These are phyloP conservation scores for Fusarium foetens DNA, from an alignment of 2,329 filamentous ascomycete genomes.

Conservation along the genomic window DNA sequence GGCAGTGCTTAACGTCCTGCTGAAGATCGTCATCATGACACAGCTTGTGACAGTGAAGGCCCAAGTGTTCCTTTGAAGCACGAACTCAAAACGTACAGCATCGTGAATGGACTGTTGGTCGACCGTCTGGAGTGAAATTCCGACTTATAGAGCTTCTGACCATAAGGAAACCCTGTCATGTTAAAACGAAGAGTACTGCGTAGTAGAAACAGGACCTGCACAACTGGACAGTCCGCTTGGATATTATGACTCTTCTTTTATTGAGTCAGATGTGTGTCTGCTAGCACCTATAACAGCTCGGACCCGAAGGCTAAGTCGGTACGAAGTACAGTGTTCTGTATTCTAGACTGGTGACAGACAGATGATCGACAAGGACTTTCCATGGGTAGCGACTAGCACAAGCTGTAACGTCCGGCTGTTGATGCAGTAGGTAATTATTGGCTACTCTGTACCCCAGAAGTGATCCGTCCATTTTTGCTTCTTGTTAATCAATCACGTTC, in stretches of 20 bases:
- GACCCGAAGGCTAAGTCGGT: background rate
- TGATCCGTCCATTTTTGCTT: constrained; percentile 3
- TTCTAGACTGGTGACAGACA: constrained; percentile 9
- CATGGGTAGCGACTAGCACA: constrained; percentile 23
- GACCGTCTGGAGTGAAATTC: background rate
- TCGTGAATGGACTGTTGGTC: background rate
- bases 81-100: background rate
- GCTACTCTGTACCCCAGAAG: constrained; percentile 9
- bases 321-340: background rate
- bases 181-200: background rate
- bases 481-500: background rate
- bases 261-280: background rate
- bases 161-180: background rate
- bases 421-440: constrained; percentile 1
- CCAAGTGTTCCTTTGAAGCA: background rate
- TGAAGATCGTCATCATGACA: constrained; percentile 12
- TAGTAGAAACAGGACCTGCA: background rate
- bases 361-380: constrained; percentile 37
- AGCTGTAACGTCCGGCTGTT: constrained; percentile 34
- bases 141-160: background rate
- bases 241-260: background rate
- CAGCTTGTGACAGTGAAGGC: background rate
- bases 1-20: background rate
- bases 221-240: background rate
- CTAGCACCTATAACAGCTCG: background rate